Evolutionary conservation across 1,284 basidiomycete genomes (phyloP).

Genomic region (Microbotryum violaceum): DNA sequence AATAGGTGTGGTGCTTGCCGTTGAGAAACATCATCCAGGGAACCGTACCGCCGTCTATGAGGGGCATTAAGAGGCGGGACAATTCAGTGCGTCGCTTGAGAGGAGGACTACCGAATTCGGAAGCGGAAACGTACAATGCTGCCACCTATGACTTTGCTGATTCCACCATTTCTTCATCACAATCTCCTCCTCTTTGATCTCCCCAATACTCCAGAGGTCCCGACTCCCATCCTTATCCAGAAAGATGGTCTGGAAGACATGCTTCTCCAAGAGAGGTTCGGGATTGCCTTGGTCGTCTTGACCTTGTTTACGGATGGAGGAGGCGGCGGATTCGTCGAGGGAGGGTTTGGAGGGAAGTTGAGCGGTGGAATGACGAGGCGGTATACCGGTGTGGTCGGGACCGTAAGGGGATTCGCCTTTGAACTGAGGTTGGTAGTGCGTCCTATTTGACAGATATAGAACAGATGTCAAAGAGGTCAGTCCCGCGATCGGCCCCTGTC

Average conservation of each 20-base stretch:
- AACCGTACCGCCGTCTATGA: conserved; percentile 47
- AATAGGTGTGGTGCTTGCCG: conserved; percentile 48
- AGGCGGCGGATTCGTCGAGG: not conserved
- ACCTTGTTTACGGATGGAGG: not conserved
- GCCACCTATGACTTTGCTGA: conserved; percentile 55
- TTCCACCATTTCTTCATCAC: conserved; percentile 57
- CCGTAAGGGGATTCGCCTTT: conserved; percentile 15
- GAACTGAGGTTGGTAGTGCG: conserved; percentile 54
- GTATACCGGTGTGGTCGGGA: conserved; percentile 8
- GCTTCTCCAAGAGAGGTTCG: conserved; percentile 42
- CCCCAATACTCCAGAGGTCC: conserved; percentile 50
- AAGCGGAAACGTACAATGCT: conserved; percentile 31
- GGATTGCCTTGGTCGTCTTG: conserved; percentile 1
- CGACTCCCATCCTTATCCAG: conserved; percentile 50
- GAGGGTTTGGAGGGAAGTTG: not conserved
- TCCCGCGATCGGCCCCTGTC: too few species aligned
- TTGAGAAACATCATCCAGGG: conserved; percentile 58
- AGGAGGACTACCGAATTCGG: not conserved
- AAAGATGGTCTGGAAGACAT: conserved; percentile 61
- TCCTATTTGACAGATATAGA: conserved; percentile 31
- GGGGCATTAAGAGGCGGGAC: conserved; percentile 33
- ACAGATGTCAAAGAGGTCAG: not conserved
- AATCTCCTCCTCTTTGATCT: conserved; percentile 49
- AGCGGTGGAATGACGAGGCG: conserved; percentile 10
- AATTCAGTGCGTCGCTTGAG: too few species aligned